Evolutionary conservation across 495 filamentous ascomycete species (phyloP).

Genomic region (Aspergillus sclerotioniger): DNA sequence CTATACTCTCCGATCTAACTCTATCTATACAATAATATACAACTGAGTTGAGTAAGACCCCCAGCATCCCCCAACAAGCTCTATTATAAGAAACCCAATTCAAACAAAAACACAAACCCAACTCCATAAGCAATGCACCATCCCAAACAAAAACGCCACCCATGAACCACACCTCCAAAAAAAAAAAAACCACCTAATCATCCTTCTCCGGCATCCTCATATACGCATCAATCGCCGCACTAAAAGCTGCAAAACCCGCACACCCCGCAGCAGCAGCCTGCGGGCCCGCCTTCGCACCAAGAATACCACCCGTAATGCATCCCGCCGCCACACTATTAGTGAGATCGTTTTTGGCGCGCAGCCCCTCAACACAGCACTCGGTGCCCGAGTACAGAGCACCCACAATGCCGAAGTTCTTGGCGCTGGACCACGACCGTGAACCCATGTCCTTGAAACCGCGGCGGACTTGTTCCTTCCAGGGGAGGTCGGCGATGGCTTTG

Average conservation of each 20-base stretch:
- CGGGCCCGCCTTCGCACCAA: conserved; percentile 82
- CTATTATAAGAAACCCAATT: background rate
- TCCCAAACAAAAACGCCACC: background rate
- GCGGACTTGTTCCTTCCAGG: conserved; percentile 75
- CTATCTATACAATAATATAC: conserved; percentile 1
- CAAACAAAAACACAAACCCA: background rate
- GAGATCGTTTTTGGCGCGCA: conserved; percentile 89
- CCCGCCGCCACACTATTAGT: conserved; percentile 84
- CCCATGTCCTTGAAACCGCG: conserved; percentile 94
- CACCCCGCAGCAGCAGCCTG: conserved; percentile 88
- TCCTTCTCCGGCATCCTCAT: conserved; percentile 62
- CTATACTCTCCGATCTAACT: background rate
- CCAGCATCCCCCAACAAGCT: background rate
- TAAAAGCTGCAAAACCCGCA: conserved; percentile 93
- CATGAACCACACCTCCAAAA: background rate
- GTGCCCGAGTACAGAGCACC: conserved; percentile 88
- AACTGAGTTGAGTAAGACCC: background rate
- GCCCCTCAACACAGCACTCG: conserved; percentile 91
- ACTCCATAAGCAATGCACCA: background rate
- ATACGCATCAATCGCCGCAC: conserved; percentile 89
- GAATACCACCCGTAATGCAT: conserved; percentile 84
- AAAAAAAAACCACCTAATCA: conserved; percentile 1
- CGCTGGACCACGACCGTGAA: conserved; percentile 72
- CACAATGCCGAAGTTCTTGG: conserved; percentile 92
- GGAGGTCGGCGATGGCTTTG: conserved; percentile 64